phyloP scores from a whole-genome alignment of 1,284 basidiomycete genomes.

The Wallemia hederae region DNA sequence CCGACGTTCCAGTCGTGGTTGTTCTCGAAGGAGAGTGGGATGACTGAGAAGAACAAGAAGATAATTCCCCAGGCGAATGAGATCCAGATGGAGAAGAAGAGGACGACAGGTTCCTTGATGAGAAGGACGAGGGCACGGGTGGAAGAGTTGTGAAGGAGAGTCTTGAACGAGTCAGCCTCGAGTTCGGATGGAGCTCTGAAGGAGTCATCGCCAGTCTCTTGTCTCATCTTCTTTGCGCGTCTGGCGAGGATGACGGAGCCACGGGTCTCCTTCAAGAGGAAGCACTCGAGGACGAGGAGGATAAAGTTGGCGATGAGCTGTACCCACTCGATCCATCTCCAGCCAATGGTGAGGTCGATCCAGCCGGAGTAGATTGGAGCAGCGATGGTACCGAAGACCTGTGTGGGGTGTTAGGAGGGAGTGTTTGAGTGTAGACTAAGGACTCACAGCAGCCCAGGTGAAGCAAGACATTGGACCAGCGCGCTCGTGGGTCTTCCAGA shows the following conservation, averaged over 20 bases:
- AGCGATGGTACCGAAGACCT: slow-evolving; percentile 10
- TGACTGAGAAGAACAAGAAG: slow-evolving; percentile 1
- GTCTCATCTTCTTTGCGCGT: slow-evolving; percentile 11
- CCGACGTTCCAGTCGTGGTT: neutral
- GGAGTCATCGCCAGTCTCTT: slow-evolving; percentile 13
- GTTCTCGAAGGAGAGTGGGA: neutral
- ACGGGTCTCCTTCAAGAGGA: slow-evolving; percentile 15
- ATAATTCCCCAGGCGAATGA: slow-evolving; percentile 12
- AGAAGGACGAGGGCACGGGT: slow-evolving; percentile 13
- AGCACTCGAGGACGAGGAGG: slow-evolving; percentile 12
- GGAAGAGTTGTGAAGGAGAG: slow-evolving; percentile 12
- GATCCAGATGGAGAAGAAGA: slow-evolving; percentile 13
- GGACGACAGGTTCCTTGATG: slow-evolving; percentile 13
- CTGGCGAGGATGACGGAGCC: slow-evolving; percentile 13
- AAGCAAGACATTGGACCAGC: slow-evolving; percentile 13
- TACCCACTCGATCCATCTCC: slow-evolving; percentile 15
- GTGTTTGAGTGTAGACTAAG: neutral
- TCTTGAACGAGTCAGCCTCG: slow-evolving; percentile 13
- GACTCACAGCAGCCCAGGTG: slow-evolving; percentile 12
- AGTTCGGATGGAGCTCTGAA: slow-evolving; percentile 14
- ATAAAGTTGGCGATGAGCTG: slow-evolving; percentile 11
- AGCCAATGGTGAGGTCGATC: slow-evolving; percentile 13
- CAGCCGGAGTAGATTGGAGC: slow-evolving; percentile 12
- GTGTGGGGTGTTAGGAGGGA: neutral
- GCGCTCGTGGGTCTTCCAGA: slow-evolving; percentile 13